Evolutionary conservation across 768 basidiomycete genomes (phyloP).

Genomic region (Suillus brevipes): DNA sequence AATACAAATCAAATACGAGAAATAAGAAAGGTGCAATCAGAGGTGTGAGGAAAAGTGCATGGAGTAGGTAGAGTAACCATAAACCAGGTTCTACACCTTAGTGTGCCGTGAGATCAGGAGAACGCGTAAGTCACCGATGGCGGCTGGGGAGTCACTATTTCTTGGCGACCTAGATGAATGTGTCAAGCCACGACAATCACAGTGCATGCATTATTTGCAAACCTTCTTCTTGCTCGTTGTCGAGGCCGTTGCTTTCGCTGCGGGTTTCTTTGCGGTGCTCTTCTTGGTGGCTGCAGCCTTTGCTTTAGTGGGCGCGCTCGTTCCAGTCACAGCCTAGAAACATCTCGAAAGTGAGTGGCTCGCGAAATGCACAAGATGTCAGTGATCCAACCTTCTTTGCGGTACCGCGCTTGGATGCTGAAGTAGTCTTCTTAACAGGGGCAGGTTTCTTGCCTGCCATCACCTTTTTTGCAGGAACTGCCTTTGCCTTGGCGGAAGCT

Average conservation of each 20-base stretch:
- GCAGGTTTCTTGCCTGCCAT: conserved; percentile 33
- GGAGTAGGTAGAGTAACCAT: conserved; percentile 5
- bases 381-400: conserved; percentile 59
- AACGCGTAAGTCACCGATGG: conserved; percentile 1
- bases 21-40: conserved; percentile 7
- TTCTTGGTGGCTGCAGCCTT: conserved; percentile 36
- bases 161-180: not conserved
- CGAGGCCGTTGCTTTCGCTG: conserved; percentile 11
- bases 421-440: conserved; percentile 40
- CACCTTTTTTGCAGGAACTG: conserved; percentile 32
- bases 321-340: conserved; percentile 52
- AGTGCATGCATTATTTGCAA: not conserved
- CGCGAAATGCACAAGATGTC: not conserved
- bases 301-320: conserved; percentile 38
- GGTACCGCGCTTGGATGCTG: conserved; percentile 47
- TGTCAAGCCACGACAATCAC: conserved; percentile 22
- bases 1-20: conserved; percentile 12
- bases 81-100: not conserved
- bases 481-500: conserved; percentile 24
- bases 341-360: conserved; percentile 4
- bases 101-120: conserved; percentile 9
- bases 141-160: conserved; percentile 4
- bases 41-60: conserved; percentile 1
- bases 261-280: conserved; percentile 29
- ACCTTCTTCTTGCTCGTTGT: conserved; percentile 25